Base-by-base conservation (phyloP, 139 green algal species). In the Tetraselmis chui region DNA sequence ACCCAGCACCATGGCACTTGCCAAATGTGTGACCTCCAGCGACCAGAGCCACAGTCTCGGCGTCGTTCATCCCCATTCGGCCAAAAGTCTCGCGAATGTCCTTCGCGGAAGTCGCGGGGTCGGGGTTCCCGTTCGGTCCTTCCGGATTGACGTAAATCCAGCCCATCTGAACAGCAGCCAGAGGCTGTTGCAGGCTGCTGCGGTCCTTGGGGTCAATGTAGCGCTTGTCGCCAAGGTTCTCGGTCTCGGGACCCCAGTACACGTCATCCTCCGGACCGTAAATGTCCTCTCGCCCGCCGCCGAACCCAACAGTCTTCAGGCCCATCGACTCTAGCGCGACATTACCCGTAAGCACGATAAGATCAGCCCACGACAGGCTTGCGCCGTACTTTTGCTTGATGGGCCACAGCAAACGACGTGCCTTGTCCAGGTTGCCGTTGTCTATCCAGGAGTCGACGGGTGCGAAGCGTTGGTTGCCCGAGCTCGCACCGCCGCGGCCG, bases 11-110 rank as follows among this genome's bases (percentile, higher is more conserved):
- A 76, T 87, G 86, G 1, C 45, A 30, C 80, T 90, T 90, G 84
- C 88, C 88, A 31, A 89, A 88, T 1, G 84, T 84, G 59, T 91
- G 88, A n/a, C 88, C 88, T 1, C 88, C 88, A 26, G 84, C 86
- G 24, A 91, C 86, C 11, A 67, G 45, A 5, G 45, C 45, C 11
- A 67, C 45, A 5, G 45, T 67, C 45, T 67, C 45, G 45, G 5
- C 45, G 45, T 67, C 45, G 45, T 67, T 18, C 45, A 67, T 80
- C 5, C 85, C 85, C 0, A 91, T 86, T 1, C 85, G 81, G 84
- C 1, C 82, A 58, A 91, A 91, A 18, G 67, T 81, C 32, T 85
- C 81, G n/a, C 88, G 88, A 82, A 91, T 89, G 59, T 88, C 77
- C 11, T 67, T 5, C 45, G 45, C 87, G 5, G 77, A 85, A 18